phyloP scores from a whole-genome alignment of 2,329 filamentous ascomycete genomes.

The Calycina marina region DNA sequence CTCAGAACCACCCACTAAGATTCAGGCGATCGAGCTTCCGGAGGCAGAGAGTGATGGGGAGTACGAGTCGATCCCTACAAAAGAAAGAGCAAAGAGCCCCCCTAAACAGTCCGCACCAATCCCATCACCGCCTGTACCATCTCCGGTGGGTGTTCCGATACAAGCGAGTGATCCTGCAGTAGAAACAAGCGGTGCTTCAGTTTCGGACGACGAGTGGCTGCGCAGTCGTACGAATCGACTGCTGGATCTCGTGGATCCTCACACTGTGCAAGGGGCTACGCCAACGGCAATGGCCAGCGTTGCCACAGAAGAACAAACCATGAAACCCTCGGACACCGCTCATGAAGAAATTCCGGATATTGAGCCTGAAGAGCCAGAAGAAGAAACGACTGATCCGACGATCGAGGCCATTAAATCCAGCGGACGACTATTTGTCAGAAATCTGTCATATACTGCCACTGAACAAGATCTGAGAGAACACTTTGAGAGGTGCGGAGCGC shows the following conservation, averaged over 20 bases:
- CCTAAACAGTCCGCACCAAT: constrained; percentile 3
- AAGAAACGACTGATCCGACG: constrained; percentile 21
- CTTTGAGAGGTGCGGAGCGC: constrained; percentile 57
- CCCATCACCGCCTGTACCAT: constrained; percentile 2
- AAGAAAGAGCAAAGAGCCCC: constrained; percentile 26
- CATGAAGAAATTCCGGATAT: constrained; percentile 2
- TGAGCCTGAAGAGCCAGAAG: constrained; percentile 16
- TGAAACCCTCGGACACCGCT: constrained; percentile 1
- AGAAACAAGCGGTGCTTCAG: constrained; percentile 10
- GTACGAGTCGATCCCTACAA: constrained; percentile 51
- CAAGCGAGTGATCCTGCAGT: constrained; percentile 14
- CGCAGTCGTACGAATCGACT: constrained; percentile 76
- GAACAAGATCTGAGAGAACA: constrained; percentile 61
- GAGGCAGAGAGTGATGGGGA: constrained; percentile 58
- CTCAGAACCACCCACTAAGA: constrained; percentile 28
- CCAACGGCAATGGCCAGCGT: constrained; percentile 10
- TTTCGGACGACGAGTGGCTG: constrained; percentile 66
- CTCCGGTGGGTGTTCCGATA: constrained; percentile 2
- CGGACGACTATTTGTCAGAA: constrained; percentile 73
- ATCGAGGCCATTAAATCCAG: constrained; percentile 54
- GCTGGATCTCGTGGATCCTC: constrained; percentile 60
- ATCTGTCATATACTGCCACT: constrained; percentile 67
- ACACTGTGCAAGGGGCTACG: constrained; percentile 10
- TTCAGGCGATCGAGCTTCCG: constrained; percentile 27
- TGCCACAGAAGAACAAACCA: constrained; percentile 7